A percentile compares a stretch with the other conserved stretches of the same genome.
phyloP scores from a whole-genome alignment of 805 yeast species.

The Zygosaccharomyces bisporus region DNA sequence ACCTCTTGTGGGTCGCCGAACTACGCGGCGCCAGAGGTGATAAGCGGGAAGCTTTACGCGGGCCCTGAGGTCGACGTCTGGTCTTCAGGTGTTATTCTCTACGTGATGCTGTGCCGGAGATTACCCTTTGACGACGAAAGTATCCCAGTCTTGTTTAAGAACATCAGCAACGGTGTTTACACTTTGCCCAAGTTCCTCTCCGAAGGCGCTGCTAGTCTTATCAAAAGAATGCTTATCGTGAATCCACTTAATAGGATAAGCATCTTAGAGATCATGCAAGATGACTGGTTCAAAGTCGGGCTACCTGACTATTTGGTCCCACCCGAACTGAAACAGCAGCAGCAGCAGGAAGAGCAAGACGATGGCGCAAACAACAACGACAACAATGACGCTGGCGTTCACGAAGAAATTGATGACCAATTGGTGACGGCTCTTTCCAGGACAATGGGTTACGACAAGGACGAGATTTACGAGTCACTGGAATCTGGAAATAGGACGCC shows the following conservation, averaged over 20 bases:
- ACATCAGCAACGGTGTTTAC: constrained; percentile 89
- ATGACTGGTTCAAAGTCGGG: constrained; percentile 85
- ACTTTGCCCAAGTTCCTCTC: constrained; percentile 84
- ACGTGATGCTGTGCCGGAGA: constrained; percentile 94
- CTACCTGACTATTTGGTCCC: constrained; percentile 78
- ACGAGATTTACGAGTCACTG: constrained; percentile 74
- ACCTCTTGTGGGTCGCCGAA: constrained; percentile 97
- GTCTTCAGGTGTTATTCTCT: constrained; percentile 93
- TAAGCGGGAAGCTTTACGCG: constrained; percentile 89
- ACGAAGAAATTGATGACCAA: constrained; percentile 60
- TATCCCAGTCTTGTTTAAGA: constrained; percentile 89
- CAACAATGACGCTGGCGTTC: constrained; percentile 6
- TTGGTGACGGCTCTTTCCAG: constrained; percentile 68
- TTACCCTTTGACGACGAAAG: constrained; percentile 95
- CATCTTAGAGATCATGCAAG: constrained; percentile 86
- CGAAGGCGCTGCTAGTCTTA: constrained; percentile 75
- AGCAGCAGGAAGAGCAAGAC: constrained; percentile 31
- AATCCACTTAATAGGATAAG: constrained; percentile 93
- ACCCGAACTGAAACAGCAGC: constrained; percentile 22
- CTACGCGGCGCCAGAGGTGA: constrained; percentile 97
- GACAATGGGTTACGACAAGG: constrained; percentile 86
- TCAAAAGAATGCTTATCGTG: constrained; percentile 89
- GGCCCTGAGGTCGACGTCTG: constrained; percentile 99
- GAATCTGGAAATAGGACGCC: constrained; percentile 45
- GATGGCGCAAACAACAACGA: constrained; percentile 26